Evolutionary conservation across 2,329 filamentous ascomycete species (phyloP).

Genomic region (Coniochaeta ligniaria): DNA sequence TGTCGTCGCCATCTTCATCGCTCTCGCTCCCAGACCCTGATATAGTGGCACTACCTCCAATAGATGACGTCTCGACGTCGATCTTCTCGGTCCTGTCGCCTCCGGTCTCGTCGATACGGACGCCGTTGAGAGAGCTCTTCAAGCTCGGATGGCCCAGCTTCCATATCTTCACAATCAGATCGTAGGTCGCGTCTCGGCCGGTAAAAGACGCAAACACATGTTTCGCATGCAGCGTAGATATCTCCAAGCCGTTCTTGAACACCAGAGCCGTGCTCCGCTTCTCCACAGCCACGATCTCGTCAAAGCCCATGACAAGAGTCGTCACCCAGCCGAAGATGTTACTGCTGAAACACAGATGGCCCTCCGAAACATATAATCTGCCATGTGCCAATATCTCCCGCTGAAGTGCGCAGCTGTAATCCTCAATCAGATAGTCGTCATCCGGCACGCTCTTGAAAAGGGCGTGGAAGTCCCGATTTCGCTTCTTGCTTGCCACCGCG

Average conservation of each 20-base stretch:
- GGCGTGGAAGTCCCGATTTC: conserved; percentile 90
- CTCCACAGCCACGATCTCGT: conserved; percentile 94
- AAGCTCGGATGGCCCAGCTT: conserved; percentile 91
- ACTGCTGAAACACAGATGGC: conserved; percentile 96
- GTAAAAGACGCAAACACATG: conserved; percentile 95
- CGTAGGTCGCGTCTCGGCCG: conserved; percentile 91
- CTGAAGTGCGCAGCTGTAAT: conserved; percentile 95
- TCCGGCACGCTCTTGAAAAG: conserved; percentile 95
- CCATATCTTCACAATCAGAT: conserved; percentile 97
- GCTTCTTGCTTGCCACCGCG: conserved; percentile 90
- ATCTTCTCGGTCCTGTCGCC: conserved; percentile 90
- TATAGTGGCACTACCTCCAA: conserved; percentile 41
- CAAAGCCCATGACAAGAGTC: conserved; percentile 94
- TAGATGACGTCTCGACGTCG: conserved; percentile 37
- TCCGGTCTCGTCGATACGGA: conserved; percentile 70
- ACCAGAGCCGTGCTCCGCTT: conserved; percentile 93
- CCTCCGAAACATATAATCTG: conserved; percentile 90
- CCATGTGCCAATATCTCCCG: conserved; percentile 93
- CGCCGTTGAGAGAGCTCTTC: conserved; percentile 85
- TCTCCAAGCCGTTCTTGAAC: conserved; percentile 96
- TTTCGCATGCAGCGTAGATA: conserved; percentile 89
- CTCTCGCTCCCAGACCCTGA: conserved; percentile 54
- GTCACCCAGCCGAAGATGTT: conserved; percentile 99
- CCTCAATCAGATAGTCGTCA: conserved; percentile 95
- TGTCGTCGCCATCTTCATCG: conserved; percentile 70